Base-by-base conservation (phyloP, 257 asterid genomes). In the Solanum boliviense region DNA sequence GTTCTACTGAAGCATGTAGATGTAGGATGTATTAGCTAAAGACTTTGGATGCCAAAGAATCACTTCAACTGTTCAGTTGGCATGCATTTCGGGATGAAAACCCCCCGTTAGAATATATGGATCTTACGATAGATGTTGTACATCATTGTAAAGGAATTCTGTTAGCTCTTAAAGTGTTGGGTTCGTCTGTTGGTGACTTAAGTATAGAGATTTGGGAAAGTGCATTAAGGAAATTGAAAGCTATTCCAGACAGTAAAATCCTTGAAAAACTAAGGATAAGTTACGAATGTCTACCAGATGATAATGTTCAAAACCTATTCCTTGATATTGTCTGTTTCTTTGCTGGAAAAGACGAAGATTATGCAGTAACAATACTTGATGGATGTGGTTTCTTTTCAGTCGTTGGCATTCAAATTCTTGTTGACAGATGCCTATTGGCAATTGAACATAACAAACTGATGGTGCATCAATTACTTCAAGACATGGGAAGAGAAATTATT, bases 161-260 rank as follows among this genome's bases (percentile, higher is more conserved):
- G 5, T 79, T 87, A 46, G 89, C 89, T 82, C 89, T 87, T 68
- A 58, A 87, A 65, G 83, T 87, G 34, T 52, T 82, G 87, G 89
- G 89, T n/a, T 87, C 89, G 73, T 82, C 74, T 70, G 72, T 87
- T 29, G 38, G 27, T 52, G 87, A 76, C 29, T 21, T n/a, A 68
- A 83, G 81, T 44, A 68, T 32, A 29, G 75, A 44, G 27, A 38
- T 52, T 27, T 87, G 89, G 89, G 83, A 9, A 46, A 87, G 89
- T 41, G 87, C 83, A 79, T 16, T 87, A 36, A 62, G 48, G 68
- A 87, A 79, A 62, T 78, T 87, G 72, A 56, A 87, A 60, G 52
- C 38, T n/a, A 38, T 60, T 38, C 89, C 89, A 11, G 29, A 87
- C 35, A 44, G 84, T 67, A 70, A 87, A 87, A 68, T 67, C 46